Conservation (phyloP, 1,284 basidiomycete genomes). For the Rhizopogon hawkerae region DNA sequence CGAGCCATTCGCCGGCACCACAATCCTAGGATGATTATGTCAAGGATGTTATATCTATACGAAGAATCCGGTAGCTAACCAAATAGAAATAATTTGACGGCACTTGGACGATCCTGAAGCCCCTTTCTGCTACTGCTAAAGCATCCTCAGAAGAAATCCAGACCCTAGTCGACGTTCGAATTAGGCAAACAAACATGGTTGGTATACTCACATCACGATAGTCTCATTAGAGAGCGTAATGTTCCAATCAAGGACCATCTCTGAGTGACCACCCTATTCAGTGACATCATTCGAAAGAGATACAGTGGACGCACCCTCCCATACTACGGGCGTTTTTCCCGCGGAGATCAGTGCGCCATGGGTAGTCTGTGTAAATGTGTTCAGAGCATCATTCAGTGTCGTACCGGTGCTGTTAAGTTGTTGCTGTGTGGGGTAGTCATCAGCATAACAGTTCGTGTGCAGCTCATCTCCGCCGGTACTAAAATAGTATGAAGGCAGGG, state of each 20-base stretch:
- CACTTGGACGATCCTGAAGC: conserved; percentile 60
- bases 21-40: too few relatives aligned
- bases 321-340: conserved; percentile 48
- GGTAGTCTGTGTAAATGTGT: conserved; percentile 41
- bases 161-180: too few relatives aligned
- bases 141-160: conserved; percentile 33
- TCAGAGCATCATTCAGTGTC: conserved; percentile 33
- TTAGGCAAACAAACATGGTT: too few relatives aligned
- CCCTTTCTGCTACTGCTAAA: conserved; percentile 47
- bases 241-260: conserved; percentile 45
- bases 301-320: too few relatives aligned
- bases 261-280: too few relatives aligned
- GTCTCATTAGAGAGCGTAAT: conserved; percentile 36
- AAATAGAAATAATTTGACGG: conserved; percentile 27
- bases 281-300: conserved; percentile 16
- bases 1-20: too few relatives aligned
- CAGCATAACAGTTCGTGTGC: conserved; percentile 47
- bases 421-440: conserved; percentile 39
- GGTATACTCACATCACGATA: conserved; percentile 43
- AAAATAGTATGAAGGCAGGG: conserved; percentile 45
- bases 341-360: conserved; percentile 38
- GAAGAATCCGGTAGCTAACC: conserved; percentile 32
- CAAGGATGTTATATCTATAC: too few relatives aligned
- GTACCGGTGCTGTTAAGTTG: conserved; percentile 30
- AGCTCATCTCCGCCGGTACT: conserved; percentile 70